Evolutionary conservation across 129 eudicot genomes (phyloP).

Genomic region (Helianthus tuberosus): DNA sequence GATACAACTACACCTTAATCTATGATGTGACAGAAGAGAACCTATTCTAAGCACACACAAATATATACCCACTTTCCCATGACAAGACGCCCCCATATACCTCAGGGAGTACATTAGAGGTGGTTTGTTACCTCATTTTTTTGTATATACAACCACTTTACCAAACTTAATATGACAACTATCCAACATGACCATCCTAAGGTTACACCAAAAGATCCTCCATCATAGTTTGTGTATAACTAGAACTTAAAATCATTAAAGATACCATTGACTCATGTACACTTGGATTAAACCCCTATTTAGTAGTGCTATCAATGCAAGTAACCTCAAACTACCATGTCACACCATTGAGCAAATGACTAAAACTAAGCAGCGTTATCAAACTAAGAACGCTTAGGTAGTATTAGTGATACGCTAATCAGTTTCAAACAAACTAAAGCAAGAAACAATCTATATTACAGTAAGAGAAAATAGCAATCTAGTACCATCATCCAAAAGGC

Average conservation of each 20-base stretch:
- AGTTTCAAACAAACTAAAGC: background rate
- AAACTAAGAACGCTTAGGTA: background rate
- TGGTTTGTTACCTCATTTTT: background rate
- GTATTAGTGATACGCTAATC: background rate
- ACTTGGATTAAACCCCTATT: background rate
- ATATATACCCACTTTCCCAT: background rate
- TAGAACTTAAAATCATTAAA: background rate
- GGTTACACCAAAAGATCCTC: background rate
- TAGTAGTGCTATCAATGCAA: background rate
- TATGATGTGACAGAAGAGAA: background rate
- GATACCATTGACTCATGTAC: background rate
- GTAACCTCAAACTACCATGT: conserved; percentile 8
- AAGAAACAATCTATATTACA: background rate
- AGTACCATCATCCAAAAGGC: conserved; percentile 33
- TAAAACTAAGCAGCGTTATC: background rate
- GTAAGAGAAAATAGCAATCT: background rate
- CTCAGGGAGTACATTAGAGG: background rate
- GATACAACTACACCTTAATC: background rate
- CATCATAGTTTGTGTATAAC: background rate
- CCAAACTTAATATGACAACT: background rate
- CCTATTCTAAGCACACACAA: background rate
- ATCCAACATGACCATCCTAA: background rate
- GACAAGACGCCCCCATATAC: background rate
- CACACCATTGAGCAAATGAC: conserved; percentile 1
- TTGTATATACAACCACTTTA: background rate